Base-by-base conservation (phyloP, 495 filamentous ascomycete species). In the Penicillium soppii region DNA sequence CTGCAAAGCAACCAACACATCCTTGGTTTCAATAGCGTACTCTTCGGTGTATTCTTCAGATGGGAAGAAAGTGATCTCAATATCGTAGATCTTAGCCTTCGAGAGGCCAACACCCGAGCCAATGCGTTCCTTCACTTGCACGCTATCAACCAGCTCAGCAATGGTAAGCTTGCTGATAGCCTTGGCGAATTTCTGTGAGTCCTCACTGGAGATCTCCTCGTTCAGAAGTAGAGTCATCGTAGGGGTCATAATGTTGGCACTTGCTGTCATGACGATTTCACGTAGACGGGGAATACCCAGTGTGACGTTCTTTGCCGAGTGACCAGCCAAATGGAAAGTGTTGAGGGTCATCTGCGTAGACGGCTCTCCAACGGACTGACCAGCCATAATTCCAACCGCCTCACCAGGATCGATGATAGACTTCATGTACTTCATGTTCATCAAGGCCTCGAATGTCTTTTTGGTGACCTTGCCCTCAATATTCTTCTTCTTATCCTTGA, bases 311-410 rank as follows among this genome's bases (percentile, higher is more conserved):
- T 96, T 97, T 16, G 95, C 86, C 19, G 92, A 88, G 78, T 97
- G 95, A 66, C 94, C 94, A 62, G 94, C 94, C 80, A 99, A 90
- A 81, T 99, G 94, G 84, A 98, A 98, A 21, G 94, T 98, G 66
- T 98, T 98, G 43, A 98, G 73, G n/a, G 94, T 99, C 95, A 99
- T 97, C 69, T 99, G 94, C 10, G 94, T 99, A 13, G 91, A 96
- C 7, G 95, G 94, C 67, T 97, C 95, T 60, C 94, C 94, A 41
- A 99, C 84, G 29, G 92, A 96, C 73, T 99, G 94, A 33, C 91
- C 91, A 39, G 94, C 94, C 33, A 97, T 89, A 56, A 99, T 92
- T 44, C 94, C 94, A 19, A 99, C 91, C n/a, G 95, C 91, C 70
- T 99, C 94, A 33, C 94, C 94, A 22, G 94, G 91, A 54, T 97